Base-by-base conservation (phyloP, 805 yeast species). In the Wickerhamomyces xylosicus region DNA sequence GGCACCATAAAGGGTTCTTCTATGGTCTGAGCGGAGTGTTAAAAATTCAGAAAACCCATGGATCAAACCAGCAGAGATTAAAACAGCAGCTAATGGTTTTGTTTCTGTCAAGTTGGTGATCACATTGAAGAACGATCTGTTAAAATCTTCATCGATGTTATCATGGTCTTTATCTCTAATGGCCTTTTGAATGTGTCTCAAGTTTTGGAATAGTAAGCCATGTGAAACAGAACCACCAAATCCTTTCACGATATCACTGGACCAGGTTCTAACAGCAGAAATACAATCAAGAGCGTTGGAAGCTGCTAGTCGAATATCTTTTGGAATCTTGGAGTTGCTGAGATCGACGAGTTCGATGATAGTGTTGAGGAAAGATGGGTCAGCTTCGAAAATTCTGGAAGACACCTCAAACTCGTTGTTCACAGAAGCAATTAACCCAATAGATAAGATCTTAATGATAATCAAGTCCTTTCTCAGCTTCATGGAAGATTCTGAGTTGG, bases 221-320 rank as follows among this genome's bases (percentile, higher is more conserved):
- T 89, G 95, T 43, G 79, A 77, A 31, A 89, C 86, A 54, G 85
- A 85, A 9, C 92, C 96, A 17, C 92, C 85, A 46, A 87, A 57
- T 11, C 84, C 77, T 41, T 86, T 69, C 38, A 87, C 67, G 18
- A 89, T 67, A 47, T 87, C 96, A 37, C 79, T 67, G 15, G 89
- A 79, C 74, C 87, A 81, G 4, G 70, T 69, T 35, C 76, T 75
- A 50, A 76, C 77, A 17, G 71, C 63, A 1, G 95, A 71, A 5
- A 85, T 74, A 44, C 79, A 73, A 44, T 82, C 83, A 38, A 89
- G 64, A 0, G 89, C 72, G 43, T 76, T 73, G 37, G 79, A 56
- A 2, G 90, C 84, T 33, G 78, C 71, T 33, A 71, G 59, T 42
- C 79, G 69, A 2, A 84, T 65, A 2, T 67, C 72, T 19, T 52